Evolutionary conservation across 306 rosid genomes (phyloP).

Genomic region (Lathyrus sativus): DNA sequence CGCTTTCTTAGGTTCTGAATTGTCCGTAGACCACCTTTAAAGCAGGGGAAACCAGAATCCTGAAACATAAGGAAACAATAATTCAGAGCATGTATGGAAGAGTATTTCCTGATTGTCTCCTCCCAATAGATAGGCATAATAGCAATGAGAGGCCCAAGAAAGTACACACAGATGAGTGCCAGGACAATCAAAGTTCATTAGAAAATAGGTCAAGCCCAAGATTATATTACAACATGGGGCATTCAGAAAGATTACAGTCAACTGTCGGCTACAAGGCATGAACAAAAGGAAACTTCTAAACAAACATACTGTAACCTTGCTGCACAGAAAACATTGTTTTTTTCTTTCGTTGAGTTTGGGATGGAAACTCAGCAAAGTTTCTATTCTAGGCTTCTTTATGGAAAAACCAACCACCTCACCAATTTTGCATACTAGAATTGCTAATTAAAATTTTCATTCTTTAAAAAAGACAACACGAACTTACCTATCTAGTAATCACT

Average conservation of each 20-base stretch:
- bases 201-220: slow-evolving; percentile 8
- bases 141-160: slow-evolving; percentile 3
- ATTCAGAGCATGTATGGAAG: slow-evolving; percentile 28
- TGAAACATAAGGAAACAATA: slow-evolving; percentile 45
- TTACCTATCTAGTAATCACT: not conserved
- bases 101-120: slow-evolving; percentile 33
- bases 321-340: slow-evolving; percentile 11
- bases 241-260: slow-evolving; percentile 23
- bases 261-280: slow-evolving; percentile 24
- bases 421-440: slow-evolving; percentile 15
- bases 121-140: slow-evolving; percentile 20
- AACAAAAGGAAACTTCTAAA: slow-evolving; percentile 14
- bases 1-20: slow-evolving; percentile 93
- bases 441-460: not conserved
- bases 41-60: slow-evolving; percentile 97
- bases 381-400: not conserved
- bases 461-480: not conserved
- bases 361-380: not conserved
- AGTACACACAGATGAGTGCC: slow-evolving; percentile 3
- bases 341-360: slow-evolving; percentile 15
- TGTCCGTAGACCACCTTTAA: slow-evolving; percentile 90
- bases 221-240: slow-evolving; percentile 11
- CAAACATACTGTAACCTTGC: slow-evolving; percentile 19
- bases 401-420: slow-evolving; percentile 19
- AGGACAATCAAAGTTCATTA: slow-evolving; percentile 19